These are phyloP conservation scores for Pythium sp. DNA, from an alignment of 352 stramenopile species.

Conservation along the genomic window DNA sequence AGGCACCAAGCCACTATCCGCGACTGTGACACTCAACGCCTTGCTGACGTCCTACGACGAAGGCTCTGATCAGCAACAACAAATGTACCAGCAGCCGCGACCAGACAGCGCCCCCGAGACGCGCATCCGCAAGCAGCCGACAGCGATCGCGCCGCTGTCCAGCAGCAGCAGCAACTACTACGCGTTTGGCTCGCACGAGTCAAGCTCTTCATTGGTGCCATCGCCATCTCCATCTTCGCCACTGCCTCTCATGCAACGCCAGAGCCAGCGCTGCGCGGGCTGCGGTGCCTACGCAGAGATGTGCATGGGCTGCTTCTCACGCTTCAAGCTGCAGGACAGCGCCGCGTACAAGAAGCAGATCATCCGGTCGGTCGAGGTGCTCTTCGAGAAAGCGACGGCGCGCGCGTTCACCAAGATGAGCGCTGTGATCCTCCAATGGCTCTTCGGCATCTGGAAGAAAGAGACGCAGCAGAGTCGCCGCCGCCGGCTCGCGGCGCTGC, in stretches of 20 bases:
- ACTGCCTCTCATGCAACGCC: conserved; percentile 6
- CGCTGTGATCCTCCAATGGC: conserved; percentile 53
- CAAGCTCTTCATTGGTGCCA: conserved; percentile 3
- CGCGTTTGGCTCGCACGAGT: neutral
- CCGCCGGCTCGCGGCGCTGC: conserved; percentile 19
- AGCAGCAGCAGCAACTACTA: neutral
- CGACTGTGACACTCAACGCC: conserved; percentile 32
- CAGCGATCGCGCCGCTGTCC: neutral
- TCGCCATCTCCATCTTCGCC: conserved; percentile 2
- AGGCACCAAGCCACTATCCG: conserved; percentile 15
- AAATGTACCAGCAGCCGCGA: conserved; percentile 6
- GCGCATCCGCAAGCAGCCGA: conserved; percentile 9
- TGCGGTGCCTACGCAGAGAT: conserved; percentile 67
- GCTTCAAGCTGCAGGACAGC: conserved; percentile 59
- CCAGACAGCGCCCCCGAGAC: conserved; percentile 6
- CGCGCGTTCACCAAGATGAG: conserved; percentile 58
- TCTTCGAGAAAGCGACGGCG: conserved; percentile 59
- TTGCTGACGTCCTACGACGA: conserved; percentile 24
- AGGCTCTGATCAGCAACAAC: conserved; percentile 5
- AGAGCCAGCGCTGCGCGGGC: conserved; percentile 45
- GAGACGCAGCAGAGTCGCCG: conserved; percentile 31
- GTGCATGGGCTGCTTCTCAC: conserved; percentile 65
- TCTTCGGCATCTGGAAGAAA: conserved; percentile 61
- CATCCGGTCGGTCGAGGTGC: conserved; percentile 50
- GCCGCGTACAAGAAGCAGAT: conserved; percentile 68